Conservation (phyloP, 2,329 filamentous ascomycete genomes). For the Aspergillus puulaauensis region DNA sequence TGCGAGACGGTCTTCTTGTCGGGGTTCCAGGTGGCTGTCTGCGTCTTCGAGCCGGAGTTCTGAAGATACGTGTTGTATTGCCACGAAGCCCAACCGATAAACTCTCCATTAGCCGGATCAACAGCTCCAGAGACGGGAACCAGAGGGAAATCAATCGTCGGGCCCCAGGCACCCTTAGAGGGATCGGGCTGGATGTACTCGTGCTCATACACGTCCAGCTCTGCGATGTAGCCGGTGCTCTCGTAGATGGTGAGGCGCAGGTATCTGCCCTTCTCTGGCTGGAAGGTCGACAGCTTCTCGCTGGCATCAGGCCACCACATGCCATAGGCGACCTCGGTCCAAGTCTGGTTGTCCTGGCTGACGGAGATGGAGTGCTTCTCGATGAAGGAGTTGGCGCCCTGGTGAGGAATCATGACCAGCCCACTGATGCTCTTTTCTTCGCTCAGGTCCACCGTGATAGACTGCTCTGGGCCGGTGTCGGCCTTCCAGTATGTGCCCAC, state of each 20-base stretch:
- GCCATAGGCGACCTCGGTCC: constrained; percentile 22
- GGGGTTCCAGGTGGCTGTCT: constrained; percentile 17
- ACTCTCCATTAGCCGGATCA: constrained; percentile 6
- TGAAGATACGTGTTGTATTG: constrained; percentile 15
- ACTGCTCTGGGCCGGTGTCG: neutral
- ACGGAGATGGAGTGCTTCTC: constrained; percentile 13
- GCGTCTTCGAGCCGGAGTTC: constrained; percentile 17
- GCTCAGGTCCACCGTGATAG: neutral
- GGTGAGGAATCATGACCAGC: neutral
- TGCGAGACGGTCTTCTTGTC: constrained; percentile 34
- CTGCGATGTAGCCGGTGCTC: too few species aligned
- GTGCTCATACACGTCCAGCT: too few species aligned
- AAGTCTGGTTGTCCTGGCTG: constrained; percentile 1
- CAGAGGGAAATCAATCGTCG: constrained; percentile 27
- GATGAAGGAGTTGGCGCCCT: constrained; percentile 1
- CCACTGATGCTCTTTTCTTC: neutral
- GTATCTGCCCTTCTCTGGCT: constrained; percentile 14
- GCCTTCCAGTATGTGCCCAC: neutral
- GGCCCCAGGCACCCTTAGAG: constrained; percentile 24
- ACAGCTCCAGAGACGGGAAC: constrained; percentile 25
- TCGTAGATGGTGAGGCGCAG: neutral
- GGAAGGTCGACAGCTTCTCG: constrained; percentile 19
- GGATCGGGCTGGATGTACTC: neutral
- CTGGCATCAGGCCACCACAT: constrained; percentile 21
- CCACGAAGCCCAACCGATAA: constrained; percentile 18